Evolutionary conservation across 805 yeast species (phyloP).

Genomic region (Saccharomycopsis sp.): DNA sequence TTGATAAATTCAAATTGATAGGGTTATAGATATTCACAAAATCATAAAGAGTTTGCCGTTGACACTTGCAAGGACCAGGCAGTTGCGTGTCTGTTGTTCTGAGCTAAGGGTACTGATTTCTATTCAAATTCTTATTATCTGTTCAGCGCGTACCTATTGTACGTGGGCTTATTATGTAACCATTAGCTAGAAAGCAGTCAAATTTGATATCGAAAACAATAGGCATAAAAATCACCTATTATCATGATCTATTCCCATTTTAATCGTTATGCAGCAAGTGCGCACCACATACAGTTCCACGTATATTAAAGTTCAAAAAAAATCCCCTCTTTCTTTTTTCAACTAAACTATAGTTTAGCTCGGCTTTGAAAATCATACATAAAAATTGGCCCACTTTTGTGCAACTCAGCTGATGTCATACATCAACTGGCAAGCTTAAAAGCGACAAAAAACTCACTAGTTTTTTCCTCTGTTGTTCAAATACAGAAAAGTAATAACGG

Average conservation of each 20-base stretch:
- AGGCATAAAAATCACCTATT: background rate
- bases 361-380: background rate
- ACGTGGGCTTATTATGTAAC: background rate
- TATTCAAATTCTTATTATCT: background rate
- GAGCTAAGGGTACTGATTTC: background rate
- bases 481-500: background rate
- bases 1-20: too few species aligned
- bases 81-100: background rate
- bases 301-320: background rate
- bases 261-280: background rate
- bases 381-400: constrained; percentile 2
- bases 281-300: background rate
- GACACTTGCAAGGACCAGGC: background rate
- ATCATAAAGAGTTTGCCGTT: background rate
- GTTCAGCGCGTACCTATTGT: too few species aligned
- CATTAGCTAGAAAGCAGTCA: background rate
- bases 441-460: background rate
- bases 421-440: background rate
- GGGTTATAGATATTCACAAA: background rate
- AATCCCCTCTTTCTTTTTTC: background rate
- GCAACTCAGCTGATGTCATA: background rate
- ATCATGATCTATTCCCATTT: background rate
- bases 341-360: background rate
- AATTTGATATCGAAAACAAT: too few species aligned
- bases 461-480: too few species aligned